phyloP scores from a whole-genome alignment of 495 filamentous ascomycete species.

The Xylaria cubensis region DNA sequence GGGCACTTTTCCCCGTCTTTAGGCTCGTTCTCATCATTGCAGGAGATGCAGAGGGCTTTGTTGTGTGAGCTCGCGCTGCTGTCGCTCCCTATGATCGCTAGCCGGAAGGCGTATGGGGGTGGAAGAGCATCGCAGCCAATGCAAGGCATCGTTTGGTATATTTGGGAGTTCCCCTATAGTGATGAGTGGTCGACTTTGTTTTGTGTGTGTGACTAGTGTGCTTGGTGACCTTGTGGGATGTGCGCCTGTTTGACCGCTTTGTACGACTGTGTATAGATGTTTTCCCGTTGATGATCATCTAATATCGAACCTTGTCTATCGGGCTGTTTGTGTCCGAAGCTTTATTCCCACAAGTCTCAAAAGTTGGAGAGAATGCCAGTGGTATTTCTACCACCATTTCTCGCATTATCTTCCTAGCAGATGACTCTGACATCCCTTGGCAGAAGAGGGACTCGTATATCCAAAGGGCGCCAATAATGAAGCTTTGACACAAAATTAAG shows the following conservation, averaged over 20 bases:
- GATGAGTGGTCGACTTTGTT: not conserved
- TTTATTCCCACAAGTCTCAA: not conserved
- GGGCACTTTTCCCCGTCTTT: not conserved
- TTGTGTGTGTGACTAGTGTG: too few species aligned
- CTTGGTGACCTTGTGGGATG: too few species aligned
- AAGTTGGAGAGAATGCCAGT: not conserved
- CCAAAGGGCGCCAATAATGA: not conserved
- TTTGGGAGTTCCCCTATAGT: not conserved
- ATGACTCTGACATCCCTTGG: not conserved
- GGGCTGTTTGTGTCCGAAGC: not conserved
- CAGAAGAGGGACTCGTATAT: not conserved
- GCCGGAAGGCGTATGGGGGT: conserved; percentile 24
- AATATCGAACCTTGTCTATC: not conserved
- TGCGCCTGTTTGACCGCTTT: not conserved
- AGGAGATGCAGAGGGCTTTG: conserved; percentile 18
- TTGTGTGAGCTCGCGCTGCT: conserved; percentile 15
- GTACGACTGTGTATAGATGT: not conserved
- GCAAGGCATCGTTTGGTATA: conserved; percentile 15
- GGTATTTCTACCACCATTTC: not conserved
- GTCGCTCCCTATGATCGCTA: conserved; percentile 15
- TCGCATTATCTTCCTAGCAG: not conserved
- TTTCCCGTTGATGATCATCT: not conserved
- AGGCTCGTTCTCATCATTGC: not conserved
- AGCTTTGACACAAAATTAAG: not conserved
- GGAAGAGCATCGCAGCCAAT: conserved; percentile 23